Percentiles rank a stretch among this genome's conserved stretches.
These are phyloP conservation scores for Luzula sylvatica DNA, from an alignment of 176 grass and related monocot species.

Conservation along the genomic window DNA sequence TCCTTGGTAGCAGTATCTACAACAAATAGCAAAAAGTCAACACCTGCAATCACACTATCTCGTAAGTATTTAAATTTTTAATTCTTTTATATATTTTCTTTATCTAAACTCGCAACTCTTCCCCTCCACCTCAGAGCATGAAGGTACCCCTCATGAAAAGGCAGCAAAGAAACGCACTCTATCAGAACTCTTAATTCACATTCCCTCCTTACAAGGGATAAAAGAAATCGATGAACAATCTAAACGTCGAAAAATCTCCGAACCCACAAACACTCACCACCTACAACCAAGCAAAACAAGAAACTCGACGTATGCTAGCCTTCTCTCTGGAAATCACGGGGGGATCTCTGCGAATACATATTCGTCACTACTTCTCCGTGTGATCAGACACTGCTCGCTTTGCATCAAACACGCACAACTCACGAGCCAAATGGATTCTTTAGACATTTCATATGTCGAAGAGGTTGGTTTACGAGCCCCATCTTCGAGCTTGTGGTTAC, in stretches of 20 bases:
- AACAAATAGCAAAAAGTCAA: slow-evolving; percentile 10
- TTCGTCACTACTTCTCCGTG: slow-evolving; percentile 74
- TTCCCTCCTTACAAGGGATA: slow-evolving; percentile 52
- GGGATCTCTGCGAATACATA: slow-evolving; percentile 55
- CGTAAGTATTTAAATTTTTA: slow-evolving; percentile 14
- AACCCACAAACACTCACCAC: slow-evolving; percentile 21
- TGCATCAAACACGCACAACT: slow-evolving; percentile 97
- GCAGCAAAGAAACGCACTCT: slow-evolving; percentile 49
- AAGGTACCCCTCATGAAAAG: slow-evolving; percentile 23
- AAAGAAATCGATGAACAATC: slow-evolving; percentile 24
- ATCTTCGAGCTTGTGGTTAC: slow-evolving; percentile 86
- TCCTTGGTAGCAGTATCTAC: slow-evolving; percentile 26
- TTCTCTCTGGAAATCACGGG: slow-evolving; percentile 55
- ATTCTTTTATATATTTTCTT: background rate
- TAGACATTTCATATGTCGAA: slow-evolving; percentile 86
- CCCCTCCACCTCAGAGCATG: slow-evolving; percentile 17
- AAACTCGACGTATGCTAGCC: slow-evolving; percentile 38
- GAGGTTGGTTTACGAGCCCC: slow-evolving; percentile 62
- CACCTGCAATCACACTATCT: background rate
- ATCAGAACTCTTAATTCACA: slow-evolving; percentile 44
- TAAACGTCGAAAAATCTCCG: slow-evolving; percentile 57
- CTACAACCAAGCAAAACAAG: slow-evolving; percentile 32
- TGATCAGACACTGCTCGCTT: slow-evolving; percentile 67
- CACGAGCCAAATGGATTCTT: slow-evolving; percentile 87
- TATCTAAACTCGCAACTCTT: slow-evolving; percentile 5